phyloP scores from a whole-genome alignment of 768 basidiomycete species.

The Mycena capillaripes region DNA sequence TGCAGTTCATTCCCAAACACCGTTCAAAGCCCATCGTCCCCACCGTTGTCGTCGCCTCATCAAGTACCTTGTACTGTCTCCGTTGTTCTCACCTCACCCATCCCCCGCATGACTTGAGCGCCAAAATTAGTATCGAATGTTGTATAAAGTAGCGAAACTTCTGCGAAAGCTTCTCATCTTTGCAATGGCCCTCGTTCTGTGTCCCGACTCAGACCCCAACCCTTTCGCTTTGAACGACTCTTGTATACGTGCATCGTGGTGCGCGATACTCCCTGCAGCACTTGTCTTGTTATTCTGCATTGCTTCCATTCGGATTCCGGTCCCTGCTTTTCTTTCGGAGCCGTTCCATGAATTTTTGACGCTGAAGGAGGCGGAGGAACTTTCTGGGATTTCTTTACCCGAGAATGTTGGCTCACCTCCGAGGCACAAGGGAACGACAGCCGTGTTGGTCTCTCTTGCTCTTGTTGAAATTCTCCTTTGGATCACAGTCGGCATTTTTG shows the following conservation, averaged over 20 bases:
- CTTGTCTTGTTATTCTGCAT: neutral
- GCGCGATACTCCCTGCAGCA: neutral
- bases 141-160: no score
- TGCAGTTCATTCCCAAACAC: no score
- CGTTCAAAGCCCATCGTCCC: no score
- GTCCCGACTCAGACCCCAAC: neutral
- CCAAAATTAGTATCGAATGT: no score
- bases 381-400: slow-evolving; percentile 37
- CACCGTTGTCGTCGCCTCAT: no score
- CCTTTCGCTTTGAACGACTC: neutral
- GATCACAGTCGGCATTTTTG: neutral
- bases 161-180: no score
- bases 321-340: no score
- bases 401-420: neutral
- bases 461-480: neutral
- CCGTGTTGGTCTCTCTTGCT: neutral
- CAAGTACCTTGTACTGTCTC: no score
- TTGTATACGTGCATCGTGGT: slow-evolving; percentile 2
- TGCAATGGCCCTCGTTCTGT: no score
- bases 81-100: no score
- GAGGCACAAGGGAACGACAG: neutral
- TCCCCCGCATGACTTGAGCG: no score
- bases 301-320: no score
- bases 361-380: slow-evolving; percentile 68
- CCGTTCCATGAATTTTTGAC: slow-evolving; percentile 61